Evolutionary conservation across 306 rosid species (phyloP), one percentile per base, ranked within the genome.

Genomic region (Quercus mongolica): DNA sequence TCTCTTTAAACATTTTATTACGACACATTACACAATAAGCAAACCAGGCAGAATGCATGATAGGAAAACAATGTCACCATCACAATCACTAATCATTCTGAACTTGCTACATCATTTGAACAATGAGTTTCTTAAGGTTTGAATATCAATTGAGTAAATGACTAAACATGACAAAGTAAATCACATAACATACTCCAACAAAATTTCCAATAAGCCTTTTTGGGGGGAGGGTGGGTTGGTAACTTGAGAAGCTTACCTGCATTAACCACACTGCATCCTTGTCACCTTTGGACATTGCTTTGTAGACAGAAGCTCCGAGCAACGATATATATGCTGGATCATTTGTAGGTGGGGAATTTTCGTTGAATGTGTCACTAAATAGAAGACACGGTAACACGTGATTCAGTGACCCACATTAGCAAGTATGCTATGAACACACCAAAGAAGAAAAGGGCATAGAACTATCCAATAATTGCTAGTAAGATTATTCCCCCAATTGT

Each of bases 181-280:
- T 17, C 19, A 17, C 20, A 8, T 20, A 23, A 76, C 10, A 14
- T 65, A 30, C n/a, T 52, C 62, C 17, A 33, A 76, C 28, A 33
- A 54, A 49, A 49, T 49, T 49, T 13, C 54, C 54, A 49, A 9
- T 46, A 46, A 49, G 54, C 54, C 54, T 49, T 49, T 12, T 49
- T 12, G 13, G 3, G 54, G 26, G 20, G 62, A 70, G 61, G 9
- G n/a, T 26, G 38, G n/a, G 13, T 26, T 33, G 21, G 71, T 31
- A 33, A 73, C 76, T 71, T 86, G 68, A 77, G 85, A 80, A 86
- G 72, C 92, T 65, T 94, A 94, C 98, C 87, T 94, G 98, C 98
- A 94, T 94, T 79, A 94, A 86, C 98, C 98, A 94, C 78, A 94
- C 97, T n/a, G 98, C 97, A 86, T 92, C 96, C 81, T 82, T 86